A percentile compares a stretch with the other conserved stretches of the same genome.
These are phyloP conservation scores for Malus hybrid DNA, from an alignment of 331 rosid genomes.

Conservation along the genomic window DNA sequence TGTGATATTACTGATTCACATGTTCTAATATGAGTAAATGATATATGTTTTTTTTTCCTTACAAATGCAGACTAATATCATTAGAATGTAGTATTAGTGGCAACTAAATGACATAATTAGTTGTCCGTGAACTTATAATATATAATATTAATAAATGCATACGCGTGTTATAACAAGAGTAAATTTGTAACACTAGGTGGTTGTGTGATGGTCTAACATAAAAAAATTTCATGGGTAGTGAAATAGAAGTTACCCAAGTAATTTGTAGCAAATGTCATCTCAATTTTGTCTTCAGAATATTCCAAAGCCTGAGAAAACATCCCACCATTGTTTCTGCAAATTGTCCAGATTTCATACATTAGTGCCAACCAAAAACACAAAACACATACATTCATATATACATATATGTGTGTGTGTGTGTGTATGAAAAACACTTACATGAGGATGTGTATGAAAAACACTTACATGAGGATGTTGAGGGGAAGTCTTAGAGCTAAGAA, in stretches of 20 bases:
- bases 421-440: too few species aligned
- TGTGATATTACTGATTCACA: too few species aligned
- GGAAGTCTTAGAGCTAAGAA: slow-evolving; percentile 75
- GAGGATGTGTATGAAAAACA: neutral
- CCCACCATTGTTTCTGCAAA: slow-evolving; percentile 93
- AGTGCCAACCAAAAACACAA: neutral
- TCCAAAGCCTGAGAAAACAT: slow-evolving; percentile 73
- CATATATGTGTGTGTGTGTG: too few species aligned
- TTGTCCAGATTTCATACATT: neutral
- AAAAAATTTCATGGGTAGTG: neutral
- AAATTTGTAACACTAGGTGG: too few species aligned
- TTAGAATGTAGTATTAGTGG: too few species aligned
- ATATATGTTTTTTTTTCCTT: too few species aligned
- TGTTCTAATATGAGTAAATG: too few species aligned
- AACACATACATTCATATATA: neutral
- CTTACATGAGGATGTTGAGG: slow-evolving; percentile 87
- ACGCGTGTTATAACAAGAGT: too few species aligned
- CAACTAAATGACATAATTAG: too few species aligned
- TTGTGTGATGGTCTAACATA: too few species aligned
- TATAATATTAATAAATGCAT: too few species aligned
- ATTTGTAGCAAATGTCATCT: slow-evolving; percentile 95
- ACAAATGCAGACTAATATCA: too few species aligned
- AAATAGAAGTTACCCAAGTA: slow-evolving; percentile 55
- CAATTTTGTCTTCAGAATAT: slow-evolving; percentile 86
- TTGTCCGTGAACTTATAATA: neutral